Conservation (phyloP, 164 flowering plant species). For the Santalum album region DNA sequence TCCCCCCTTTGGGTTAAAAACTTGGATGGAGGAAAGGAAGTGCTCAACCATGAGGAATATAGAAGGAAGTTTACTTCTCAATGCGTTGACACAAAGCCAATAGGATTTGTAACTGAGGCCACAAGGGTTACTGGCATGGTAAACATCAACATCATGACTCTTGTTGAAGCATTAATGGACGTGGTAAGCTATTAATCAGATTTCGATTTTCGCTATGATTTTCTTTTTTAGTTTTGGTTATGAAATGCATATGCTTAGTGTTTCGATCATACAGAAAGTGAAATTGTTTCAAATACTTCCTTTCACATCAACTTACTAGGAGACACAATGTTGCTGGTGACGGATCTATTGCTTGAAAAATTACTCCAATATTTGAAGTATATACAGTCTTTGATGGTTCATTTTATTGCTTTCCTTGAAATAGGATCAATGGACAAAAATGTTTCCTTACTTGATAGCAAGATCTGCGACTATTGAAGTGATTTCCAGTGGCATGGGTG, state of each 20-base stretch:
- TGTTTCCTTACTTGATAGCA: slow-evolving; percentile 59
- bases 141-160: slow-evolving; percentile 37
- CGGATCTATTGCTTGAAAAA: too few relatives aligned
- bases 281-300: too few relatives aligned
- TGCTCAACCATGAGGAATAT: slow-evolving; percentile 53
- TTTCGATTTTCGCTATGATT: too few relatives aligned
- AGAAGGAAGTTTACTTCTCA: slow-evolving; percentile 27
- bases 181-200: slow-evolving; percentile 31
- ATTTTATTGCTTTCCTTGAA: background rate
- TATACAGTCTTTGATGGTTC: slow-evolving; percentile 1
- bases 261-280: too few relatives aligned
- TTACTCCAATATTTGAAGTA: too few relatives aligned
- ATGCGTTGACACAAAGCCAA: slow-evolving; percentile 32
- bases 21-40: slow-evolving; percentile 33
- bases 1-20: slow-evolving; percentile 56
- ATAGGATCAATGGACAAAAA: slow-evolving; percentile 60
- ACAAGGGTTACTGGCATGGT: slow-evolving; percentile 51
- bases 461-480: slow-evolving; percentile 40
- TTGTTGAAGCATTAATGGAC: slow-evolving; percentile 67
- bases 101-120: slow-evolving; percentile 39
- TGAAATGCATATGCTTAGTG: too few relatives aligned
- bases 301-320: too few relatives aligned
- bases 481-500: slow-evolving; percentile 38
- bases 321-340: too few relatives aligned
- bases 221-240: too few relatives aligned